Evolutionary conservation across 2,329 filamentous ascomycete genomes (phyloP), one percentile per base, ranked within the genome.

Genomic region (Clarireedia homoeocarpa): DNA sequence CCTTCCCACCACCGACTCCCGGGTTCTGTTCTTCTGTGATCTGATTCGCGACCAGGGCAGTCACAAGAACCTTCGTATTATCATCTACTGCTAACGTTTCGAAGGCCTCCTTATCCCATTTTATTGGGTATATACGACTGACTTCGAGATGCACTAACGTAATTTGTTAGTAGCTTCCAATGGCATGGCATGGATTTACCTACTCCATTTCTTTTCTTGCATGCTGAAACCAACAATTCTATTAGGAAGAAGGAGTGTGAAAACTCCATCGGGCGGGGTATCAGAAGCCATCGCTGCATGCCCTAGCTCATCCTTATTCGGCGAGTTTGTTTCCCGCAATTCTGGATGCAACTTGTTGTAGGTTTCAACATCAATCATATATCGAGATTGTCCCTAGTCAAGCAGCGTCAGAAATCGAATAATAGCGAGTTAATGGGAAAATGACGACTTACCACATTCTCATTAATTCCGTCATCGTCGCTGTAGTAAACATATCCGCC

Each of bases 101-200:
- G n/a, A 56, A 52, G 20, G 53, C 42, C n/a, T 56, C 53, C 7
- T 51, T 56, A 14, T 46, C 45, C 42, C 53, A 56, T 46, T 56
- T 52, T 1, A 56, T 50, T 12, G 48, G 12, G 6, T 56, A 51
- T 50, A 56, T 56, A n/a, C 48, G 53, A 40, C 40, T 47, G 24
- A 56, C 48, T 27, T 56, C 48, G 24, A 56, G 53, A 36, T 56
- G 9, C n/a, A 42, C 53, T 56, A 17, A 12, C 1, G 5, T 23
- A 12, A 1, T 9, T 15, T 7, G 26, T 56, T 56, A 56, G 53
- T 17, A 56, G 24, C 39, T 3, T 24, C n/a, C 15, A 6, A 6
- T 17, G 12, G 12, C 2, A 26, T 9, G 20, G 14, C 5, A 17
- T 24, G 9, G 4, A 23, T 6, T n/a, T 34, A 47, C 53, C 23